Percentiles rank a stretch among this genome's conserved stretches.
phyloP scores from a whole-genome alignment of 2,329 filamentous ascomycete genomes.

The Biscogniauxia marginata region DNA sequence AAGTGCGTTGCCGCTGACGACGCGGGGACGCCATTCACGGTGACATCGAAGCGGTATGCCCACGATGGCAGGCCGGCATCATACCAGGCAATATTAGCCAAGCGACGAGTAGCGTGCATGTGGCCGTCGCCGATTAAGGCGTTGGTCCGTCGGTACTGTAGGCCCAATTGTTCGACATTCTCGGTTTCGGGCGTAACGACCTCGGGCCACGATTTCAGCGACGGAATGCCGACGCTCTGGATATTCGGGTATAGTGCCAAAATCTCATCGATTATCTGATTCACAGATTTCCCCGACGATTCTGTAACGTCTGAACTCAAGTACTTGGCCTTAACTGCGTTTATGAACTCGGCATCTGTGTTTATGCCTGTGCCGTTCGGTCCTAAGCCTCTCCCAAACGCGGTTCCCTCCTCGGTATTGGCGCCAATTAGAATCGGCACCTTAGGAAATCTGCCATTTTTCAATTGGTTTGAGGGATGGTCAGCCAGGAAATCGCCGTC shows the following conservation, averaged over 20 bases:
- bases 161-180: conserved; percentile 23
- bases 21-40: conserved; percentile 23
- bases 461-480: conserved; percentile 20
- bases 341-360: conserved; percentile 30
- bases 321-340: conserved; percentile 8
- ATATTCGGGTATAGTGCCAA: conserved; percentile 33
- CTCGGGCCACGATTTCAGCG: conserved; percentile 33
- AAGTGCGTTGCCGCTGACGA: conserved; percentile 37
- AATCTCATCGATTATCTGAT: conserved; percentile 25
- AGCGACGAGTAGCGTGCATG: conserved; percentile 30
- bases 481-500: conserved; percentile 31
- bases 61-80: conserved; percentile 28
- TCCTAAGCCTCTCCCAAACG: conserved; percentile 13
- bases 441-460: conserved; percentile 26
- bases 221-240: conserved; percentile 35
- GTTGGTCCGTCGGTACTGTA: conserved; percentile 31
- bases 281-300: conserved; percentile 21
- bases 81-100: conserved; percentile 29
- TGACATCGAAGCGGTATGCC: conserved; percentile 35
- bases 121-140: conserved; percentile 30
- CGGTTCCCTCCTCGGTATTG: conserved; percentile 34
- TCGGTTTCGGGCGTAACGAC: conserved; percentile 28
- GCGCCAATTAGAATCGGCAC: conserved; percentile 31
- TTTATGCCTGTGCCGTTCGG: conserved; percentile 25
- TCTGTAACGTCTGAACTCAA: not conserved